Conservation (phyloP, 257 asterid species). For the Cordia subcordata region DNA sequence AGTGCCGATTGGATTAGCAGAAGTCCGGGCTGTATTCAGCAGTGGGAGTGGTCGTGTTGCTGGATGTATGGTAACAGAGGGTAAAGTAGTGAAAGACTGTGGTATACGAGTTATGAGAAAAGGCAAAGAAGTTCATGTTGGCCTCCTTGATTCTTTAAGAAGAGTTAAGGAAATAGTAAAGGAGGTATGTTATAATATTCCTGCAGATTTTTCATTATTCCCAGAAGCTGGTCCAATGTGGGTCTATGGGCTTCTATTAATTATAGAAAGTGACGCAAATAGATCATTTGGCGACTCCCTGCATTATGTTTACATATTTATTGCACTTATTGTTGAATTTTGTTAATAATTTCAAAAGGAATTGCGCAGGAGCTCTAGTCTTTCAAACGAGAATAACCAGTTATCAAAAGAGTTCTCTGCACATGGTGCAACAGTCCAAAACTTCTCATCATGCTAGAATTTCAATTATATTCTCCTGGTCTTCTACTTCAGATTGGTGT, state of each 20-base stretch:
- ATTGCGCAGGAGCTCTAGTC: too few species aligned
- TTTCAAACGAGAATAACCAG: too few species aligned
- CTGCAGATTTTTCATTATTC: not conserved
- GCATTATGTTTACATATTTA: too few species aligned
- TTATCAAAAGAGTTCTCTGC: too few species aligned
- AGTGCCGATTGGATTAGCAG: slow-evolving; percentile 83
- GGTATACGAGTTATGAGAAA: slow-evolving; percentile 80
- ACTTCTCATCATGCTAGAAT: too few species aligned
- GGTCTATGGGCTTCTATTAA: not conserved
- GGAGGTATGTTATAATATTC: slow-evolving; percentile 49
- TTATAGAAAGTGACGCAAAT: too few species aligned
- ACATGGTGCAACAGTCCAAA: too few species aligned
- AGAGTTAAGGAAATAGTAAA: slow-evolving; percentile 92
- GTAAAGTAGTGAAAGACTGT: slow-evolving; percentile 76
- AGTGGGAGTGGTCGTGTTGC: slow-evolving; percentile 99
- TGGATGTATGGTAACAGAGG: slow-evolving; percentile 95
- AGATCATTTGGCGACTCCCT: too few species aligned
- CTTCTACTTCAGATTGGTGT: too few species aligned
- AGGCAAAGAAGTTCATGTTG: slow-evolving; percentile 73
- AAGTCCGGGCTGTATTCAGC: slow-evolving; percentile 88
- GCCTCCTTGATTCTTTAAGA: slow-evolving; percentile 67
- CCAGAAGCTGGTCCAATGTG: not conserved
- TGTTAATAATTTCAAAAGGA: not conserved
- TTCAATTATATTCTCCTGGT: too few species aligned
- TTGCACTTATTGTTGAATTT: not conserved